Conservation (phyloP, 371 early-diverging fungal species). For the Mucor lusitanicus region DNA sequence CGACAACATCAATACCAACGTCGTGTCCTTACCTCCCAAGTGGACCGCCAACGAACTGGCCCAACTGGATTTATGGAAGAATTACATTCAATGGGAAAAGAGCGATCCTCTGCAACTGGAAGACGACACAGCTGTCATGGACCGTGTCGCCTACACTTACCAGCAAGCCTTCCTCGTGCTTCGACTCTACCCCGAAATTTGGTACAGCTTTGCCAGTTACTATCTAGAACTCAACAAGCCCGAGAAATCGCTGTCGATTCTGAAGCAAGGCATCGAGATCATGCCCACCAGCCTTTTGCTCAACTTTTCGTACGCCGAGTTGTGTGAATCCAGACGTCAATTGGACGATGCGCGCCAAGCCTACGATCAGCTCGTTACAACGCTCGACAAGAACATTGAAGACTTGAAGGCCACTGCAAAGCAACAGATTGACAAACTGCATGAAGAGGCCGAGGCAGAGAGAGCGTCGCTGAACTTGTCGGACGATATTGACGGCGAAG, state of each 20-base stretch:
- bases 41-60: slow-evolving; percentile 79
- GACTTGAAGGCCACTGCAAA: slow-evolving; percentile 50
- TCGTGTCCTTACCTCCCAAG: slow-evolving; percentile 78
- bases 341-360: slow-evolving; percentile 66
- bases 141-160: slow-evolving; percentile 84
- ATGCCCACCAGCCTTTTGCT: slow-evolving; percentile 79
- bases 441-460: slow-evolving; percentile 49
- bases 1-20: slow-evolving; percentile 69
- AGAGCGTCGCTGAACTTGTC: slow-evolving; percentile 48
- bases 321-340: slow-evolving; percentile 78
- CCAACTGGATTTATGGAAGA: slow-evolving; percentile 79
- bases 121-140: slow-evolving; percentile 55
- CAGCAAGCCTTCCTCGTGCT: slow-evolving; percentile 83
- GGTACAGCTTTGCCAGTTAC: slow-evolving; percentile 74
- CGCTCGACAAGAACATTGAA: slow-evolving; percentile 54
- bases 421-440: slow-evolving; percentile 50
- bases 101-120: slow-evolving; percentile 85
- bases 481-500: slow-evolving; percentile 81
- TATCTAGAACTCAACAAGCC: slow-evolving; percentile 64
- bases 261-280: slow-evolving; percentile 74
- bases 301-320: slow-evolving; percentile 84
- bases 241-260: slow-evolving; percentile 75
- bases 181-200: slow-evolving; percentile 89
- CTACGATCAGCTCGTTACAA: slow-evolving; percentile 71
- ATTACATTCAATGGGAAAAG: slow-evolving; percentile 90